Evolutionary conservation across 2,329 filamentous ascomycete species (phyloP).

Genomic region (Neofusicoccum umdonicola): DNA sequence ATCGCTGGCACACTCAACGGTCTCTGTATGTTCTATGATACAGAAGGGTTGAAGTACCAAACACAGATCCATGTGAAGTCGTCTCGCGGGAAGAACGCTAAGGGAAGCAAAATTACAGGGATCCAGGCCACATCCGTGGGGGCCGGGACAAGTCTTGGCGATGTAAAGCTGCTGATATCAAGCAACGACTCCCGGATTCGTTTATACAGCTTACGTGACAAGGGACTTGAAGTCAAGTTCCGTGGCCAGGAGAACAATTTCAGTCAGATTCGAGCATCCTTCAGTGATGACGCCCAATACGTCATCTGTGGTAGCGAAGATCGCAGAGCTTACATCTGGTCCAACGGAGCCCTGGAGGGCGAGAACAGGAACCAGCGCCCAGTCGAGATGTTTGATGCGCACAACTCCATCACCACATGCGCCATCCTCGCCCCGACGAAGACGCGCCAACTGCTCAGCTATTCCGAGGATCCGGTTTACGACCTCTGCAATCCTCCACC

Average conservation of each 20-base stretch:
- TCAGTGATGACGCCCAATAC: slow-evolving; percentile 82
- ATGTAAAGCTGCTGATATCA: slow-evolving; percentile 82
- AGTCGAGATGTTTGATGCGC: slow-evolving; percentile 86
- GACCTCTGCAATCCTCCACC: slow-evolving; percentile 95
- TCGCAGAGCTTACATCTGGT: slow-evolving; percentile 87
- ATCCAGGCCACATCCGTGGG: slow-evolving; percentile 56
- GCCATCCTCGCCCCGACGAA: slow-evolving; percentile 79
- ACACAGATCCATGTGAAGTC: slow-evolving; percentile 92
- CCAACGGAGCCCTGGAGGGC: slow-evolving; percentile 56
- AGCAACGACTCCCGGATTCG: slow-evolving; percentile 93
- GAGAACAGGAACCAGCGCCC: slow-evolving; percentile 77
- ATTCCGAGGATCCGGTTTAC: slow-evolving; percentile 88
- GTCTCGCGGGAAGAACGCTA: slow-evolving; percentile 86
- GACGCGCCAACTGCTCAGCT: slow-evolving; percentile 73
- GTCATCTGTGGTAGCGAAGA: slow-evolving; percentile 94
- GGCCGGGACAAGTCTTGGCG: slow-evolving; percentile 56
- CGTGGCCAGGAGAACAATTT: slow-evolving; percentile 86
- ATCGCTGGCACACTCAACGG: slow-evolving; percentile 88
- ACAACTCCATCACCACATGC: slow-evolving; percentile 84
- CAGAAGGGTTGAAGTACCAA: slow-evolving; percentile 79
- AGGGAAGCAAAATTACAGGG: slow-evolving; percentile 95
- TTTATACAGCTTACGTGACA: slow-evolving; percentile 84
- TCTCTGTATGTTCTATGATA: slow-evolving; percentile 86
- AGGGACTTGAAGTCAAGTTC: slow-evolving; percentile 82
- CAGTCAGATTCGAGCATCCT: slow-evolving; percentile 85